Evolutionary conservation across 2,329 filamentous ascomycete genomes (phyloP).

Genomic region (Fusarium buharicum): DNA sequence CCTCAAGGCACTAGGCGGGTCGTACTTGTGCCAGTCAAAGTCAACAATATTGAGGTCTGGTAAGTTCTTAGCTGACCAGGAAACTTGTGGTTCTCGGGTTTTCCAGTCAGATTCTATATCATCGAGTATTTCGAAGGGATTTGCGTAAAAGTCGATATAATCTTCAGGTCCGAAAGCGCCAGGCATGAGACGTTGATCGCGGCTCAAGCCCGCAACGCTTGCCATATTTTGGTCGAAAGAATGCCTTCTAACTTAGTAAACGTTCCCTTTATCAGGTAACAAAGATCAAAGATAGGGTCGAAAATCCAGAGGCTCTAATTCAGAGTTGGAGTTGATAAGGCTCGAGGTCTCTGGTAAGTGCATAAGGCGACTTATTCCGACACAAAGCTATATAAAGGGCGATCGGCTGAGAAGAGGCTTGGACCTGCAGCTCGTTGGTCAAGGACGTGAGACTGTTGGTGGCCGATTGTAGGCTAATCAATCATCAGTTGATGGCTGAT

Average conservation of each 20-base stretch:
- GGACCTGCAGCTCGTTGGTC: slow-evolving; percentile 8
- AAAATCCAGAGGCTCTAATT: slow-evolving; percentile 1
- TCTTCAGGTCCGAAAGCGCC: slow-evolving; percentile 48
- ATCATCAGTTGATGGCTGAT: slow-evolving; percentile 1
- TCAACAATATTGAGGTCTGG: slow-evolving; percentile 42
- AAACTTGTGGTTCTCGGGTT: slow-evolving; percentile 27
- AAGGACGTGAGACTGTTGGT: slow-evolving; percentile 4
- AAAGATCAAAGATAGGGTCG: background rate
- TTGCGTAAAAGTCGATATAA: slow-evolving; percentile 46
- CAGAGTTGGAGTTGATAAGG: background rate
- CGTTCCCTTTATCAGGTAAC: background rate
- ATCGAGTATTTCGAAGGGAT: slow-evolving; percentile 44
- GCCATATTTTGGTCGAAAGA: background rate
- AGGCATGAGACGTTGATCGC: slow-evolving; percentile 42
- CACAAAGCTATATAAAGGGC: slow-evolving; percentile 20
- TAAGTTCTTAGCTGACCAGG: slow-evolving; percentile 41
- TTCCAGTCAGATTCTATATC: slow-evolving; percentile 41
- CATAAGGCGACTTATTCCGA: background rate
- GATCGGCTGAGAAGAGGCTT: background rate
- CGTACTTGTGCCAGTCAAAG: slow-evolving; percentile 60
- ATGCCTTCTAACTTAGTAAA: background rate
- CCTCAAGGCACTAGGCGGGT: slow-evolving; percentile 57
- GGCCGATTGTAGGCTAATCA: slow-evolving; percentile 9
- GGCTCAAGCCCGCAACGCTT: slow-evolving; percentile 23
- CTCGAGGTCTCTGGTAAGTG: background rate